Base-by-base conservation (phyloP, 2,329 filamentous ascomycete species). In the Neofusicoccum ribis region DNA sequence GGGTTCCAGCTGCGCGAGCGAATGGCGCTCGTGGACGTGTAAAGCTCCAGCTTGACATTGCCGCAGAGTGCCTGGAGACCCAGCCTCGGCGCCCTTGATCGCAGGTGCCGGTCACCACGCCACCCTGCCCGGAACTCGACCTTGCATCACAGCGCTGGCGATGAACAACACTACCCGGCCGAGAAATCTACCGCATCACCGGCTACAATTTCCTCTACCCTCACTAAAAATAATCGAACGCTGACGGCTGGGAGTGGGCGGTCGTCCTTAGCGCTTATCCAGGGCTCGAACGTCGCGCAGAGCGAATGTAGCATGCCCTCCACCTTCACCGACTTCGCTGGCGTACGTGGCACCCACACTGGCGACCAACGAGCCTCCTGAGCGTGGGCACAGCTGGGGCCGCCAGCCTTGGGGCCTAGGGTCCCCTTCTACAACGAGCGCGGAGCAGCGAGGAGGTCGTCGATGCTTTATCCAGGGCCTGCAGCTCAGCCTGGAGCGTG, bases 121-220 rank as follows among this genome's bases (percentile, higher is more conserved):
- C 27, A 31, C 27, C 27, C 27, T 31, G 27, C 27, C 27, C 6
- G 27, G 27, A 31, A 31, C 27, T 31, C 6, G 27, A 31, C 5
- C 5, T 31, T 31, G 27, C 27, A 31, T 1, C 27, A 31, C 1
- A 31, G 27, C 27, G 27, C 6, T 7, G 27, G 6, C 27, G 27
- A 31, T 7, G 27, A 31, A 31, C 23, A 23, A 23, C 23, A 23
- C 23, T 3, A 23, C 23, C 23, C 23, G 23, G 23, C 23, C 23
- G 23, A 23, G 23, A 56, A 66, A 51, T 69, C 8, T 63, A 74
- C 31, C 70, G 74, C 5, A 68, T 77, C 11, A 73, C 74, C 7
- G 75, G 75, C 36, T 76, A 75, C 67, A 76, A 76, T 62, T 77
- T 76, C 63, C 5, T 77, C 3, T 67, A 37, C 60, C 69, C 7